Evolutionary conservation across 2,329 filamentous ascomycete species (phyloP), one percentile per base, ranked within the genome.

Genomic region (Trichoderma afroharzianum): DNA sequence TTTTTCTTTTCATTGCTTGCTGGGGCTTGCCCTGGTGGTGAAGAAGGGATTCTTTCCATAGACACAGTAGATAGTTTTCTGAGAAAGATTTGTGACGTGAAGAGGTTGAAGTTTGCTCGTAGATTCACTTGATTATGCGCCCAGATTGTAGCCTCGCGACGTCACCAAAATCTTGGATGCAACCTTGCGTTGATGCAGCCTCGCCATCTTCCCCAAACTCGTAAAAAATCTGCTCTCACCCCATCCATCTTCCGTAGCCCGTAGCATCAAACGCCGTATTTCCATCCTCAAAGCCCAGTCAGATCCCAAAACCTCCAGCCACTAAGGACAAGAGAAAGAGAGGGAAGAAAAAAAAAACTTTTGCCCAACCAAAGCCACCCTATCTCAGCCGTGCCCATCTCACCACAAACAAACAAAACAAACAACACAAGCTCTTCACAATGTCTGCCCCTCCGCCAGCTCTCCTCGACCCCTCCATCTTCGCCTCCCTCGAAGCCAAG

Each of bases 401-500:
- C 55, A n/a, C 21, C 53, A 68, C 39, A n/a, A 70, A 6, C n/a
- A 47, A 33, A 47, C 21, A 43, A 43, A 36, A 43, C 64, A 18
- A 36, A 8, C 63, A 66, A 39, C n/a, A 12, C 64, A 67, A 50
- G 18, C 3, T 12, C 9, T 43, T 26, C 21, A 50, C 6, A 36
- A 30, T 82, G 80, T 76, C 80, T 30, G 71, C 69, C 43, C 72
- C 61, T n/a, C 68, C 68, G 43, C 78, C 79, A 9, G 76, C 76
- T 62, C 81, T 84, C 33, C 80, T 96, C 78, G 91, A 97, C 80
- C 91, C 93, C 72, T 87, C 88, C 75, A 93, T 98, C 80, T 98
- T 98, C 82, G 90, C 94, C 78, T 88, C 92, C 76, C 90, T 99
- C 73, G 95, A 98, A 82, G 85, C 88, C 72, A 95, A 95, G 81